These are phyloP conservation scores for Stentor roeselii DNA, from an alignment of 73 alveolate genomes.

Conservation along the genomic window DNA sequence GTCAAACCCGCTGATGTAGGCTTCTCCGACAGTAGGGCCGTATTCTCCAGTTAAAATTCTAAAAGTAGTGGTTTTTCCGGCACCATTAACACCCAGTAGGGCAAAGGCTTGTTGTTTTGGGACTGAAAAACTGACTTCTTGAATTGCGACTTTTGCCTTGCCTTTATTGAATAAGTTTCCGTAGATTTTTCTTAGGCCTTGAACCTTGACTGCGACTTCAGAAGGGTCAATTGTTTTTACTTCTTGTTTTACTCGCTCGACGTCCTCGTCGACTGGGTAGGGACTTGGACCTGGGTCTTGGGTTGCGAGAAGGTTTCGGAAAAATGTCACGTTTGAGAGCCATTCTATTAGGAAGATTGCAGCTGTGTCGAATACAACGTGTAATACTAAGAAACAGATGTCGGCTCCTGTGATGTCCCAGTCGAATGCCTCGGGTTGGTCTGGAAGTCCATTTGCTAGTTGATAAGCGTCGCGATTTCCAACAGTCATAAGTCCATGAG, in stretches of 20 bases:
- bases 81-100: slow-evolving; percentile 93
- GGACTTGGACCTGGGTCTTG: slow-evolving; percentile 28
- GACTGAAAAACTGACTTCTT: slow-evolving; percentile 77
- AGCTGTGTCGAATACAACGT: slow-evolving; percentile 24
- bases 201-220: slow-evolving; percentile 52
- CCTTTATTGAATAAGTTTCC: slow-evolving; percentile 20
- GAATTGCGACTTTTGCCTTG: slow-evolving; percentile 64
- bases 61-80: slow-evolving; percentile 95
- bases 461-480: slow-evolving; percentile 21
- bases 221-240: slow-evolving; percentile 43
- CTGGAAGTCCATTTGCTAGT: neutral
- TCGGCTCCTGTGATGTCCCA: slow-evolving; percentile 64
- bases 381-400: slow-evolving; percentile 31
- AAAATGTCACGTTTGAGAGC: slow-evolving; percentile 29
- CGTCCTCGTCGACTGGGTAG: slow-evolving; percentile 68
- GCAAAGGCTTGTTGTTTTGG: slow-evolving; percentile 91
- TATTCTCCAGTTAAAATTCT: slow-evolving; percentile 88
- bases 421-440: slow-evolving; percentile 27
- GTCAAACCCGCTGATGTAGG: slow-evolving; percentile 80
- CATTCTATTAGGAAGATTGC: slow-evolving; percentile 41
- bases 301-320: slow-evolving; percentile 32
- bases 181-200: slow-evolving; percentile 60
- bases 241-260: slow-evolving; percentile 57
- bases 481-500: slow-evolving; percentile 34
- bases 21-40: slow-evolving; percentile 83